Conservation (phyloP, 2,329 filamentous ascomycete species). For the Blastomyces silverae region DNA sequence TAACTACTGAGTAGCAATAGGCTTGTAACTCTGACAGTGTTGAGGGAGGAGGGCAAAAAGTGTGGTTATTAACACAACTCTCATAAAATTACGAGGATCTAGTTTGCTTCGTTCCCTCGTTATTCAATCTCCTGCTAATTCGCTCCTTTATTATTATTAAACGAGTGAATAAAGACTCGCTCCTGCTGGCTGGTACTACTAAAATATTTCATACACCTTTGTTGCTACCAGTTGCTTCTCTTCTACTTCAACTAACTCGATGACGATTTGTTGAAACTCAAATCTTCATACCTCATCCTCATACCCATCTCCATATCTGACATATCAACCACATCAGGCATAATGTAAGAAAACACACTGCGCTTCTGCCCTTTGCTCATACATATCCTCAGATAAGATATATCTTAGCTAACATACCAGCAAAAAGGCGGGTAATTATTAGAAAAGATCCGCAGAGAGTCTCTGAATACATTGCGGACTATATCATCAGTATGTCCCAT, state of each 20-base stretch:
- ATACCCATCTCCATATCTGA: not conserved
- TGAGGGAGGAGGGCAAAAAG: not conserved
- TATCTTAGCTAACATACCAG: conserved; percentile 15
- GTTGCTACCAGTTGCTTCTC: not conserved
- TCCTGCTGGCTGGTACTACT: not conserved
- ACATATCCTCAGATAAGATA: not conserved
- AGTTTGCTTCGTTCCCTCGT: not conserved
- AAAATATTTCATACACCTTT: not conserved
- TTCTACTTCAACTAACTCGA: not conserved
- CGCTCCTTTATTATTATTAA: conserved; percentile 1
- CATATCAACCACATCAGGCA: conserved; percentile 1
- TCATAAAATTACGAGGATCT: not conserved
- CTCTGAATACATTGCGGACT: conserved; percentile 71
- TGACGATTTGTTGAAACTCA: conserved; percentile 7
- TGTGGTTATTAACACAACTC: not conserved
- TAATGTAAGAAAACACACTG: conserved; percentile 12
- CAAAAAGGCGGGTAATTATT: conserved; percentile 71
- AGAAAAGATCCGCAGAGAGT: conserved; percentile 62
- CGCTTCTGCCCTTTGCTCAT: not conserved
- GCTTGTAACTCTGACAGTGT: not conserved
- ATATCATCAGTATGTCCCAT: conserved; percentile 59
- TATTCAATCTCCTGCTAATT: not conserved
- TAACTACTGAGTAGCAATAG: not conserved
- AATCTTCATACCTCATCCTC: not conserved
- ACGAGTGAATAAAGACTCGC: not conserved